Evolutionary conservation across 371 early-diverging fungal species (phyloP).

Genomic region (Mucor racemosus): DNA sequence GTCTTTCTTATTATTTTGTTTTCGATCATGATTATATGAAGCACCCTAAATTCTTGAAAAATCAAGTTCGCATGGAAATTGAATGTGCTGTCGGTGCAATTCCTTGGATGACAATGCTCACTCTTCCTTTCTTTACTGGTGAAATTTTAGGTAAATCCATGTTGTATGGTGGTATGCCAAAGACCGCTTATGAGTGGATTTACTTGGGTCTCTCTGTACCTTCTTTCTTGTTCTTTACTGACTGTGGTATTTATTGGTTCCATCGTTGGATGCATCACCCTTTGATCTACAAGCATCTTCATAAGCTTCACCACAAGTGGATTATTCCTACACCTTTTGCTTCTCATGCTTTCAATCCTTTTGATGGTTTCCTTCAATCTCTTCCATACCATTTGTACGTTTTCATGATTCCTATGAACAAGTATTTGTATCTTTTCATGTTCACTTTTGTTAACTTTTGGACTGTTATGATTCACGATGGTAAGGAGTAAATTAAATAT

Average conservation of each 20-base stretch:
- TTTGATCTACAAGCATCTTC: conserved; percentile 81
- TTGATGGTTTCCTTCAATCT: conserved; percentile 94
- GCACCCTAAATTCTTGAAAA: conserved; percentile 90
- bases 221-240: conserved; percentile 89
- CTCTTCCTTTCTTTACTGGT: conserved; percentile 88
- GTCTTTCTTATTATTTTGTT: conserved; percentile 78
- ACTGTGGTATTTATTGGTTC: conserved; percentile 93
- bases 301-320: conserved; percentile 75
- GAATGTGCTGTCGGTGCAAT: conserved; percentile 76
- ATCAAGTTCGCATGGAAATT: conserved; percentile 90
- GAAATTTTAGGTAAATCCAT: conserved; percentile 88
- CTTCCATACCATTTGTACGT: conserved; percentile 93
- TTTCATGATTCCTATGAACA: conserved; percentile 89
- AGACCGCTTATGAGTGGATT: conserved; percentile 50
- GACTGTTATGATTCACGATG: conserved; percentile 97
- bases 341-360: conserved; percentile 94
- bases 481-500: conserved; percentile 44
- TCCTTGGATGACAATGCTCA: conserved; percentile 81
- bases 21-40: conserved; percentile 88
- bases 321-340: conserved; percentile 91
- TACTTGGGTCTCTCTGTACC: conserved; percentile 70
- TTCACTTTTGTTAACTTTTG: conserved; percentile 93
- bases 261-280: conserved; percentile 92
- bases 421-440: conserved; percentile 79
- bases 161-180: conserved; percentile 64